Base-by-base conservation (phyloP, 2,329 filamentous ascomycete genomes). In the Penicillium crustosum region DNA sequence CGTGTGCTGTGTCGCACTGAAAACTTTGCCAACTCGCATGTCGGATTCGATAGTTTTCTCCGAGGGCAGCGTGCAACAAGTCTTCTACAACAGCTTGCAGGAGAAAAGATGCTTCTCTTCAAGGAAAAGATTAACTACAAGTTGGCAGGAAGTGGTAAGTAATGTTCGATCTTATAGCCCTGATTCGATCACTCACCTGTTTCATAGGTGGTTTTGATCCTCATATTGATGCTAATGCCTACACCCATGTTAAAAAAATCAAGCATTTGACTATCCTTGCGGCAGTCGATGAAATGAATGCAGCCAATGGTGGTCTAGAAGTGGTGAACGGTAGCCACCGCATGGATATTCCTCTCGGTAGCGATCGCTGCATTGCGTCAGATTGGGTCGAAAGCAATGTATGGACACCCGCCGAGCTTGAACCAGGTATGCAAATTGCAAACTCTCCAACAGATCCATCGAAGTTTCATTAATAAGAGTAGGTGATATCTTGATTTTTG, bases 101-200 rank as follows among this genome's bases (percentile, higher is more conserved):
- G 70, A 1, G 73, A 76, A 50, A 69, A 74, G 6, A 77, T 78
- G 74, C 56, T 76, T 19, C 67, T 78, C 1, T 78, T 78, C 67
- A 78, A 78, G 43, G 75, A 78, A 55, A 78, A 78, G 63, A 77
- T 78, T 52, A 77, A 77, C 58, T 77, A 78, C 61, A 77, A 78
- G 58, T 66, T 76, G 7, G 67, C 75, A 2, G 75, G 72, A n/a
- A 75, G 75, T 56, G 75, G 74, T 68, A 49, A 50, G 58, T n/a
- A 13, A 4, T 10, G 13, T 38, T 8, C 15, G 8, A 7, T 3
- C 27, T 33, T 17, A 27, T 23, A 27, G 19, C 2, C 4, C 17
- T 35, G 7, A 29, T 13, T 65, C 38, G 15, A 48, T 38, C 2
- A n/a, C 31, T 55, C 12, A 44, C 10, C n/a, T 35, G 6, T 12